Evolutionary conservation across 2,329 filamentous ascomycete species (phyloP).

Genomic region (Exophiala spinifera): DNA sequence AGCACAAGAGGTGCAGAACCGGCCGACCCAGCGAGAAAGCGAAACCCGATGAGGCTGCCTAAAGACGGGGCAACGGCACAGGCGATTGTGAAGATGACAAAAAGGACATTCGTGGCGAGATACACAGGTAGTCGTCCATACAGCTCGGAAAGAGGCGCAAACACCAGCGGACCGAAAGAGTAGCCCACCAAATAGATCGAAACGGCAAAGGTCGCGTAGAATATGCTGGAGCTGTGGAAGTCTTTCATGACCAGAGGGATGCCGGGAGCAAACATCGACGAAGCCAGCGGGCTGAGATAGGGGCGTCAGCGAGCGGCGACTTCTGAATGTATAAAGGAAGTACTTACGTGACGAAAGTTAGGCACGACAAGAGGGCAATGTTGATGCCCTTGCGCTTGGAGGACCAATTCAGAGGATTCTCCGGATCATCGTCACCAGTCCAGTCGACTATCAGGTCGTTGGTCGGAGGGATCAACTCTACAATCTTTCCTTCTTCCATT

Average conservation of each 20-base stretch:
- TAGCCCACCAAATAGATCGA: slow-evolving; percentile 57
- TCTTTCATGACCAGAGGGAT: slow-evolving; percentile 53
- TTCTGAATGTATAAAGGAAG: background rate
- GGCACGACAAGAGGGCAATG: slow-evolving; percentile 53
- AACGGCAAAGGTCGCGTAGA: slow-evolving; percentile 49
- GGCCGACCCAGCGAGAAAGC: slow-evolving; percentile 58
- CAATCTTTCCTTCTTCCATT: background rate
- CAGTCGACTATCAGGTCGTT: slow-evolving; percentile 37
- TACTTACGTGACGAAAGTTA: slow-evolving; percentile 55
- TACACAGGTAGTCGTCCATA: slow-evolving; percentile 55
- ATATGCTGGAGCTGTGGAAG: slow-evolving; percentile 42
- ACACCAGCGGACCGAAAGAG: slow-evolving; percentile 50
- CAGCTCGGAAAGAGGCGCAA: slow-evolving; percentile 55
- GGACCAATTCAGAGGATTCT: slow-evolving; percentile 55
- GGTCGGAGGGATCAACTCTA: background rate
- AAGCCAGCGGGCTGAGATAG: slow-evolving; percentile 52
- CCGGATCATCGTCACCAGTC: slow-evolving; percentile 52
- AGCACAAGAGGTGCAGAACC: slow-evolving; percentile 56
- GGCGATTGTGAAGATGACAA: slow-evolving; percentile 57
- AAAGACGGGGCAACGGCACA: slow-evolving; percentile 56
- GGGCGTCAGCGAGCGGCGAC: slow-evolving; percentile 2
- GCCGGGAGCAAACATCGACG: slow-evolving; percentile 57
- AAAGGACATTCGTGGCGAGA: slow-evolving; percentile 54
- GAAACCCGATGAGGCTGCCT: slow-evolving; percentile 55
- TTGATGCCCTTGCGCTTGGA: slow-evolving; percentile 57